phyloP scores from a whole-genome alignment of 2,329 filamentous ascomycete genomes.

The Alternaria ethzedia region DNA sequence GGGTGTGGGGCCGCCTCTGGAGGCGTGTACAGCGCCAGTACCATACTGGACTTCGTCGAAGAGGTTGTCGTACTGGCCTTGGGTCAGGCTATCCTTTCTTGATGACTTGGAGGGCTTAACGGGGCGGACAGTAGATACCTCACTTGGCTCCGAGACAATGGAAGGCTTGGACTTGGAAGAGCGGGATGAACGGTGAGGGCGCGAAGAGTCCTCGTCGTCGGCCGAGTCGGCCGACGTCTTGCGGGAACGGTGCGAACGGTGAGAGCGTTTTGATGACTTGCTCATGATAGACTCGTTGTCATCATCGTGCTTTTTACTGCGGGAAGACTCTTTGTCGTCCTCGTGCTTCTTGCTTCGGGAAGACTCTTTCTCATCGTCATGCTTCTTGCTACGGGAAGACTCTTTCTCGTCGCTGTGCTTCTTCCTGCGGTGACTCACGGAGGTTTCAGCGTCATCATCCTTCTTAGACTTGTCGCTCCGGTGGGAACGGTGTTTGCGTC shows the following conservation, averaged over 20 bases:
- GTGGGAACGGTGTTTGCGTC: constrained; percentile 40
- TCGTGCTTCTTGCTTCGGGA: constrained; percentile 4
- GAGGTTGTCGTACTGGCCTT: constrained; percentile 36
- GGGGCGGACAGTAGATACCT: constrained; percentile 44
- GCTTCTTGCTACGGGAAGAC: neutral
- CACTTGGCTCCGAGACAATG: constrained; percentile 43
- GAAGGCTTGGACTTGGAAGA: constrained; percentile 17
- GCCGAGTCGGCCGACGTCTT: constrained; percentile 30
- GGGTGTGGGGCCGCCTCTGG: constrained; percentile 42
- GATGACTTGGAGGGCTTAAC: constrained; percentile 24
- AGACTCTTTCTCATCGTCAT: neutral
- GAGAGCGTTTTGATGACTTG: constrained; percentile 39
- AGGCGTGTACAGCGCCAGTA: constrained; percentile 39
- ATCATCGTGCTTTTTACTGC: constrained; percentile 10
- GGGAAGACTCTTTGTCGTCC: constrained; percentile 23
- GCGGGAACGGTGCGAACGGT: constrained; percentile 33
- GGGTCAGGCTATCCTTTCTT: constrained; percentile 42
- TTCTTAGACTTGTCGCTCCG: constrained; percentile 22
- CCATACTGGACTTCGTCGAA: constrained; percentile 40
- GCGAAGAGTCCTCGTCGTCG: constrained; percentile 23
- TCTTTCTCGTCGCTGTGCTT: constrained; percentile 18
- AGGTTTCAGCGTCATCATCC: constrained; percentile 18
- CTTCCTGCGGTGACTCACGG: constrained; percentile 26
- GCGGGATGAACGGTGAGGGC: constrained; percentile 25
- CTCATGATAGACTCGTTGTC: constrained; percentile 30